These are phyloP conservation scores for Hypoxylon sp. DNA, from an alignment of 2,329 filamentous ascomycete genomes.

Conservation along the genomic window DNA sequence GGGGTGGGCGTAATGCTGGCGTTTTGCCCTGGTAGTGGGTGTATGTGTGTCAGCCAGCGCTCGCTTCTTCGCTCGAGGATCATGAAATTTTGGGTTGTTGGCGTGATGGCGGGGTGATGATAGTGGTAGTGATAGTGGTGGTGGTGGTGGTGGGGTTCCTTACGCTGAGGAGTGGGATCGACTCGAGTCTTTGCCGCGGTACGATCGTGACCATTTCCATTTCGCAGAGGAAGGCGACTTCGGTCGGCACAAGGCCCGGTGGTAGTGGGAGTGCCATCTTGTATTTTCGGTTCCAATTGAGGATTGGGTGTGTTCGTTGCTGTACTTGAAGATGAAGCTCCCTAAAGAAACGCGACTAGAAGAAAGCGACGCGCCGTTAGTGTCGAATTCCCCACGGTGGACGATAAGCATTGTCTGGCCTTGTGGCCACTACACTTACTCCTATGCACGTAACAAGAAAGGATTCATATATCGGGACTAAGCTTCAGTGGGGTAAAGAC, in stretches of 20 bases:
- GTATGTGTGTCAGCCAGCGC: slow-evolving; percentile 11
- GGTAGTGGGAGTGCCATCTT: slow-evolving; percentile 47
- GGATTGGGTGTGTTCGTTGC: slow-evolving; percentile 6
- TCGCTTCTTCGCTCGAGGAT: too few relatives aligned
- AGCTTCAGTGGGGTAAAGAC: too few relatives aligned
- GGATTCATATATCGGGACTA: too few relatives aligned
- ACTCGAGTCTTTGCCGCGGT: slow-evolving; percentile 88
- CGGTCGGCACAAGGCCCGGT: slow-evolving; percentile 76
- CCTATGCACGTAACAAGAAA: too few relatives aligned
- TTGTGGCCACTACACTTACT: too few relatives aligned
- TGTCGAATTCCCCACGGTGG: too few relatives aligned
- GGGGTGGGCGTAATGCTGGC: slow-evolving; percentile 79
- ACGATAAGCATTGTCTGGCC: too few relatives aligned
- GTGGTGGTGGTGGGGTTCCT: slow-evolving; percentile 49
- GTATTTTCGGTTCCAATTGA: slow-evolving; percentile 15
- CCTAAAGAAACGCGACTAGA: slow-evolving; percentile 19
- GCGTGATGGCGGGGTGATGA: too few relatives aligned
- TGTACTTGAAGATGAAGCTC: slow-evolving; percentile 2
- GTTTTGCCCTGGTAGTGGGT: slow-evolving; percentile 78
- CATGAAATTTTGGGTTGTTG: too few relatives aligned
- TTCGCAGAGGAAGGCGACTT: slow-evolving; percentile 94
- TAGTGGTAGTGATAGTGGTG: slow-evolving; percentile 23
- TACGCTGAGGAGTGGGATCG: slow-evolving; percentile 85
- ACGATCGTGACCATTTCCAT: slow-evolving; percentile 96
- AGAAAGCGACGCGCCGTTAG: slow-evolving; percentile 18